Base-by-base conservation (phyloP, 441 rosid genomes). In the Syzygium malaccense region DNA sequence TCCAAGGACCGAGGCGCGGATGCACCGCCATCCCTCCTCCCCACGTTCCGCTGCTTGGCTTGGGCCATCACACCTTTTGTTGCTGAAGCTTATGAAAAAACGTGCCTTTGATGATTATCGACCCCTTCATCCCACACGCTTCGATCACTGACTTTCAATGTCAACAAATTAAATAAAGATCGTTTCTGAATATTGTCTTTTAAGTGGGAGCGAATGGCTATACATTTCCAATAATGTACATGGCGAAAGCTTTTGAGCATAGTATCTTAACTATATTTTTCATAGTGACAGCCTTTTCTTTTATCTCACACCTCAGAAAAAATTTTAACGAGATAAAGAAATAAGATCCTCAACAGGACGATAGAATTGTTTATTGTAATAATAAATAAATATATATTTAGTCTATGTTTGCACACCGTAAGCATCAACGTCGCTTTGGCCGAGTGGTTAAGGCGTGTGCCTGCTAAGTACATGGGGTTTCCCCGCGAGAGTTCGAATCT, bases 401-500 rank as follows among this genome's bases (percentile, higher is more conserved):
- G 5, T 2, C 0, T 0, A 0, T 1, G 0, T 45, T 1, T 7
- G 0, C 12, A 3, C 2, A 8, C 12, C 0, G 1, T 1, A 8
- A 4, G 8, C 80, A 71, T 5, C 4, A 19, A 3, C 0, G 79
- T 71, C 80, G 49, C 48, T 71, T 33, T 71, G 91, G 90, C 91
- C 90, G 91, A 90, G 91, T 88, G 91, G 90, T 90, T 90, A 90
- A 86, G 91, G 55, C 57, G 88, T 54, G 88, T 89, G 90, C 90
- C 90, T 86, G 90, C 90, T 89, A 89, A 89, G 90, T 86, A 89
- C 88, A 86, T 89, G 90, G 90, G 90, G 90, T 86, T 86, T 89
- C 90, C 90, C 90, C 90, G 88, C 90, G 90, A 89, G 90, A 89
- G 90, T 89, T 89, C 88, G 90, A 89, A 89, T 89, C 90, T 89